These are phyloP conservation scores for Pythium dissotocum DNA, from an alignment of 352 stramenopile genomes.

Conservation along the genomic window DNA sequence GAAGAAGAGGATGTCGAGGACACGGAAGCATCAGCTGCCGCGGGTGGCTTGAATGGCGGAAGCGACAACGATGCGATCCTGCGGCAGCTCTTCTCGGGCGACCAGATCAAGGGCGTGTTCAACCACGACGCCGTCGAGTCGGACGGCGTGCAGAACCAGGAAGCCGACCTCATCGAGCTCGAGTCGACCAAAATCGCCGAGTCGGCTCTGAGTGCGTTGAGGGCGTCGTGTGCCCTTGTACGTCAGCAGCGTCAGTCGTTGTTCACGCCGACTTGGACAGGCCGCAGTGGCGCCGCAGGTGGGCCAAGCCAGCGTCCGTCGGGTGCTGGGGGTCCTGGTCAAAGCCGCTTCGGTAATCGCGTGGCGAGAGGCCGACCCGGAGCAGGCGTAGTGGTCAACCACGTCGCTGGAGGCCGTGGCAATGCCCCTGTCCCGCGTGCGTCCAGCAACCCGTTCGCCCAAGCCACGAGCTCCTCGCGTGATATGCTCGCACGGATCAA, in stretches of 20 bases:
- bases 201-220: constrained; percentile 79
- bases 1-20: constrained; percentile 19
- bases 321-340: not conserved
- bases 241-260: constrained; percentile 58
- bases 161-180: constrained; percentile 91
- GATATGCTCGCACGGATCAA: constrained; percentile 77
- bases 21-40: not conserved
- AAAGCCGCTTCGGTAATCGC: constrained; percentile 44
- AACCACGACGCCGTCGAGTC: constrained; percentile 94
- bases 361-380: constrained; percentile 32
- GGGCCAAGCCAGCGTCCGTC: constrained; percentile 51
- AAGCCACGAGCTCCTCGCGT: constrained; percentile 45
- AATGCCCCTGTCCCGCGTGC: constrained; percentile 7
- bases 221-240: constrained; percentile 75
- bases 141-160: constrained; percentile 85
- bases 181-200: constrained; percentile 89
- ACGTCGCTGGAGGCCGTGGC: not conserved
- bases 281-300: constrained; percentile 63
- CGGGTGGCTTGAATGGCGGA: constrained; percentile 14
- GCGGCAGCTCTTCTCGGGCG: constrained; percentile 89
- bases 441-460: constrained; percentile 35
- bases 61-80: constrained; percentile 89
- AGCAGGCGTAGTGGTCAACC: constrained; percentile 10
- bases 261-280: constrained; percentile 82
- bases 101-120: constrained; percentile 93